phyloP scores from a whole-genome alignment of 768 basidiomycete genomes.

The Auriscalpium orientale region DNA sequence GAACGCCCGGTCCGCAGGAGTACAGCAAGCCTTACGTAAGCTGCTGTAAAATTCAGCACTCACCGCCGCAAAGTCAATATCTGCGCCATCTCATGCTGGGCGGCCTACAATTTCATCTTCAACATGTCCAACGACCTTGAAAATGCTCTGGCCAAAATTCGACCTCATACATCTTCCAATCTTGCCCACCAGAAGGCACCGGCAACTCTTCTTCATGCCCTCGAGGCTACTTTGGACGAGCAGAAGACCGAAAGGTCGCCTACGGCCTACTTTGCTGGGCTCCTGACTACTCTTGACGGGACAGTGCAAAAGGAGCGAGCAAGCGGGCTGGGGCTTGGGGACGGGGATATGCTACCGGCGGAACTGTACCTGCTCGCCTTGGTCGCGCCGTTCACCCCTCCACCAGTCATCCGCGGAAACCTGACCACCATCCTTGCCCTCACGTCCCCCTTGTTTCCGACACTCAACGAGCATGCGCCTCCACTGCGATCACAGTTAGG shows the following conservation, averaged over 20 bases:
- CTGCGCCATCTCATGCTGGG: neutral
- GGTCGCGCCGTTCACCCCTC: slow-evolving; percentile 68
- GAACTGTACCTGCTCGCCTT: slow-evolving; percentile 79
- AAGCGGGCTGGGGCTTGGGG: slow-evolving; percentile 32
- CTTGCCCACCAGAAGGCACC: slow-evolving; percentile 87
- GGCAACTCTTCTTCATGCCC: slow-evolving; percentile 73
- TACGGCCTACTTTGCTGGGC: slow-evolving; percentile 92
- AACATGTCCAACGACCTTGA: slow-evolving; percentile 33
- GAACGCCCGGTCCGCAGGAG: too few relatives aligned
- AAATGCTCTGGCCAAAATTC: slow-evolving; percentile 70
- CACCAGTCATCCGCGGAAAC: slow-evolving; percentile 75
- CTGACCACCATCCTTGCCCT: slow-evolving; percentile 62
- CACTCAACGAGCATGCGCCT: slow-evolving; percentile 57
- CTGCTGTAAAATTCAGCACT: neutral
- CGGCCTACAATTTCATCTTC: neutral
- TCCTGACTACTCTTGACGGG: slow-evolving; percentile 78
- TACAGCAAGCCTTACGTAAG: neutral
- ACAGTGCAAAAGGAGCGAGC: slow-evolving; percentile 53
- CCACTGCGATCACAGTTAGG: slow-evolving; percentile 82
- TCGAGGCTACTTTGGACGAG: slow-evolving; percentile 75
- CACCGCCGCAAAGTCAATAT: neutral
- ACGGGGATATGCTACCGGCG: slow-evolving; percentile 76
- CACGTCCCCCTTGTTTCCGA: slow-evolving; percentile 73
- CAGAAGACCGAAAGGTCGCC: slow-evolving; percentile 60
- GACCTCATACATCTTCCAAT: slow-evolving; percentile 74